phyloP scores from a whole-genome alignment of 176 grass and related monocot species.

The Lolium rigidum region DNA sequence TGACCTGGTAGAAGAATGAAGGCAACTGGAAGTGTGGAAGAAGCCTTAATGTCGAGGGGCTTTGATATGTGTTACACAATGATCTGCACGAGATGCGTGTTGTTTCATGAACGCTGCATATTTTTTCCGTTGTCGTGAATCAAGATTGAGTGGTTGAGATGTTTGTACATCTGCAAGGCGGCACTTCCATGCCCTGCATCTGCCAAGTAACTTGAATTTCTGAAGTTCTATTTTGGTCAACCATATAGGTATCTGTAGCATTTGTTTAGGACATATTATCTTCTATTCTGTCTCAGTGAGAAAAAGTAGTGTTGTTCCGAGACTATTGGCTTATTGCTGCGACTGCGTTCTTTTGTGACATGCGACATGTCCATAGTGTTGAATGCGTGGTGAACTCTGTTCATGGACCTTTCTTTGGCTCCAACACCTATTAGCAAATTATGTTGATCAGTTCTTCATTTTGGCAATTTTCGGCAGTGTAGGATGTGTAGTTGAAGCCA shows the following conservation, averaged over 20 bases:
- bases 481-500: too few species aligned
- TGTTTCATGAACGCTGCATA: neutral
- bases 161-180: neutral
- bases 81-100: slow-evolving; percentile 3
- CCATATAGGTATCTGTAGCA: neutral
- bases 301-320: neutral
- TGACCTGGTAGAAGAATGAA: neutral
- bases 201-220: neutral
- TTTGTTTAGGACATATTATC: neutral
- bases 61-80: neutral
- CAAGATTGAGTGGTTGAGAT: neutral
- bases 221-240: neutral
- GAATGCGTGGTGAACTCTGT: too few species aligned
- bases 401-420: too few species aligned
- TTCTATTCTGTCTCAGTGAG: neutral
- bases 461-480: too few species aligned
- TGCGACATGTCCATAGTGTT: too few species aligned
- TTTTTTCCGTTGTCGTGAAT: neutral
- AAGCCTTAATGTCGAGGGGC: neutral
- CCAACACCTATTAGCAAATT: too few species aligned
- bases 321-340: neutral
- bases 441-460: too few species aligned
- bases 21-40: neutral
- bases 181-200: neutral
- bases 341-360: too few species aligned